Percentiles rank a stretch among this genome's conserved stretches.
These are phyloP conservation scores for Volutella citrinella DNA, from an alignment of 2,329 filamentous ascomycete species.

Conservation along the genomic window DNA sequence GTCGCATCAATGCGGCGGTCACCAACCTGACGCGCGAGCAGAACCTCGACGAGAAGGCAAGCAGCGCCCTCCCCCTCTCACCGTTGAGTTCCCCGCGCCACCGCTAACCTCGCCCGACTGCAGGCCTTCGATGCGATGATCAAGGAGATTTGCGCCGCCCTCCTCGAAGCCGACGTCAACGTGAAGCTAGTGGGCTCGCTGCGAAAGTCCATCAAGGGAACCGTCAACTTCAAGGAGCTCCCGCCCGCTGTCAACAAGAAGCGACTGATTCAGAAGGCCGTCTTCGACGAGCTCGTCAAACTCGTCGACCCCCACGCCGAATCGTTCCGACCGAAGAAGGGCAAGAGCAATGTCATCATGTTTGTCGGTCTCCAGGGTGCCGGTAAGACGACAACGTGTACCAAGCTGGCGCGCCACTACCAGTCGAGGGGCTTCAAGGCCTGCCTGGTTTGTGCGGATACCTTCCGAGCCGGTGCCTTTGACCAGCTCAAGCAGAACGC, in stretches of 20 bases:
- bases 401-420: conserved; percentile 93
- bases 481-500: conserved; percentile 99
- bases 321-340: conserved; percentile 95
- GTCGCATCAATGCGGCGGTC: conserved; percentile 97
- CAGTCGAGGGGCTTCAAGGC: conserved; percentile 89
- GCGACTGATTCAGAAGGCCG: conserved; percentile 93
- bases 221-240: conserved; percentile 93
- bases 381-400: conserved; percentile 97
- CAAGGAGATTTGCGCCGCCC: conserved; percentile 94
- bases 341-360: conserved; percentile 97
- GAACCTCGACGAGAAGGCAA: conserved; percentile 93
- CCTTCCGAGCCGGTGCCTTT: conserved; percentile 96
- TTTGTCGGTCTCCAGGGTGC: conserved; percentile 97
- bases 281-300: conserved; percentile 94
- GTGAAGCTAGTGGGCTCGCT: conserved; percentile 88
- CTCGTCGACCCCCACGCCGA: conserved; percentile 95
- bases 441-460: conserved; percentile 94
- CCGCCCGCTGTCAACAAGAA: conserved; percentile 96
- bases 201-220: conserved; percentile 85
- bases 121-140: conserved; percentile 97
- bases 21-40: conserved; percentile 87
- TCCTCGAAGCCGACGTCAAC: conserved; percentile 96
- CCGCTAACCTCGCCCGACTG: conserved; percentile 10
- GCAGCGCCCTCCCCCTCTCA: conserved; percentile 14
- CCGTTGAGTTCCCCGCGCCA: conserved; percentile 12